Conservation (phyloP, 352 stramenopile genomes). For the Pythium aristosporum region DNA sequence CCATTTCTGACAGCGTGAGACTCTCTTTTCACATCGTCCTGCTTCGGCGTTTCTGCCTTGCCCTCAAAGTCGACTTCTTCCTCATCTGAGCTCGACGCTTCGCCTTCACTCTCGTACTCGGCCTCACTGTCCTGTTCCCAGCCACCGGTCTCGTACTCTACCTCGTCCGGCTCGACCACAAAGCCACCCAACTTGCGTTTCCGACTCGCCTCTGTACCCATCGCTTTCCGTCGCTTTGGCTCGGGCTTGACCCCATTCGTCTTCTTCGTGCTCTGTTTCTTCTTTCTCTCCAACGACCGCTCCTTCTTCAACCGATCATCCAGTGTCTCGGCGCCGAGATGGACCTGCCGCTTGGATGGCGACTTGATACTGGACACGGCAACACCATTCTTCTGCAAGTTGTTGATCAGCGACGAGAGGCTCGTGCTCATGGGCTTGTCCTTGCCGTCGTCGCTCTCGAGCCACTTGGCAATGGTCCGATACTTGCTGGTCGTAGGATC, state of each 20-base stretch:
- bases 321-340: conserved; percentile 38
- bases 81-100: conserved; percentile 35
- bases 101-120: conserved; percentile 35
- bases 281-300: background rate
- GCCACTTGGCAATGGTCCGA: conserved; percentile 45
- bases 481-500: conserved; percentile 45
- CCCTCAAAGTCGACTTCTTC: conserved; percentile 29
- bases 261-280: background rate
- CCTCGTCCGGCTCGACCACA: conserved; percentile 24
- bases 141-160: conserved; percentile 18
- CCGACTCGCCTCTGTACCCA: background rate
- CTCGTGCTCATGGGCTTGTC: conserved; percentile 23
- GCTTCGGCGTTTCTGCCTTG: background rate
- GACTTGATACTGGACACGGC: background rate
- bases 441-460: conserved; percentile 48
- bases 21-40: conserved; percentile 41
- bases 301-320: conserved; percentile 35
- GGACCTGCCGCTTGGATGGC: conserved; percentile 14
- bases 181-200: conserved; percentile 21
- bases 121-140: conserved; percentile 30
- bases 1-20: background rate
- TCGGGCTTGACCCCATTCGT: conserved; percentile 20
- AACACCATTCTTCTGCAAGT: conserved; percentile 9
- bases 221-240: conserved; percentile 24
- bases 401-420: conserved; percentile 36